Evolutionary conservation across 768 basidiomycete genomes (phyloP), one percentile per base, ranked within the genome.

Genomic region (Amanita muscaria): DNA sequence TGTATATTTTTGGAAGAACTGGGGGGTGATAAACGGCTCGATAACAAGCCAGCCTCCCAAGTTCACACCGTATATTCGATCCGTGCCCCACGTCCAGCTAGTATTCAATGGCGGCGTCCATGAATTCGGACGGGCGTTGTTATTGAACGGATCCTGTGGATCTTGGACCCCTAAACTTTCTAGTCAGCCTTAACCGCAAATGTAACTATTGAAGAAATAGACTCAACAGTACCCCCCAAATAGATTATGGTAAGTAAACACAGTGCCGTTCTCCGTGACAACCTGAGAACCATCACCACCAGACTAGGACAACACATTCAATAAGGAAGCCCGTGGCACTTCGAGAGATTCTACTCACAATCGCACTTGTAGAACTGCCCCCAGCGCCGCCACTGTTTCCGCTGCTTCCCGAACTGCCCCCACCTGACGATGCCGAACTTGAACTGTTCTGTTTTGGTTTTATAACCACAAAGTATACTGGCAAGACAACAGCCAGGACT

Each of bases 11-110:
- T 84, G 74, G 63, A 66, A 84, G 27, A 83, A 59, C 3, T 67
- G 66, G 0, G 84, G 83, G 2, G 73, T 63, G 59, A 88, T 85
- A 64, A 85, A 87, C 3, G 85, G 88, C 60, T 91, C 88, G 25
- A 79, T 64, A 6, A 80, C 77, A 54, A 89, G 78, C 61, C 80
- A 76, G 1, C 87, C 87, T 27, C 81, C 83, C 25, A 88, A 63
- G 56, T 88, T 88, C 36, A 83, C 78, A 12, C 77, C 80, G 36
- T 67, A 67, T 12, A 80, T 57, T 32, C 64, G 72, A 62, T 87
- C 73, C 32, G 59, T 53, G 10, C 79, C 79, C 71, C 72, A 88
- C 16, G 55, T 67, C 83, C 87, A 91, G 11, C 66, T 69, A 40
- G 77, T 67, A 58, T 80, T 83, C 16, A 91, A 59, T 1, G 81